Conservation (phyloP, 176 grass and related monocot species). For the Carex pumila region DNA sequence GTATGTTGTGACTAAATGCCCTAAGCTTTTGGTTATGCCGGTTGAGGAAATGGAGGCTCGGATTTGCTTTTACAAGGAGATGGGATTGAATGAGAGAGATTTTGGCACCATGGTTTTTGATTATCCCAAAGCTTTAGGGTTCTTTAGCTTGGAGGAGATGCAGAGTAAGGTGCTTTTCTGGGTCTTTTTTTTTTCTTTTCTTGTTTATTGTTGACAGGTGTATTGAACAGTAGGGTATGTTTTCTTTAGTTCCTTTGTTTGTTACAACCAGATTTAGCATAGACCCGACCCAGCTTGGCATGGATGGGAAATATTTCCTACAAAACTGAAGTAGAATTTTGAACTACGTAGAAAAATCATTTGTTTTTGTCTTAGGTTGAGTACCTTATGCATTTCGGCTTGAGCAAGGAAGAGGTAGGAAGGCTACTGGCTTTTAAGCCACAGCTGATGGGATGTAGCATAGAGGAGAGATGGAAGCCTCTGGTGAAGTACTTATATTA, state of each 20-base stretch:
- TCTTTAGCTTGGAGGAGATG: constrained; percentile 83
- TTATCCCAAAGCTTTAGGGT: constrained; percentile 82
- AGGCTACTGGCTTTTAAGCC: constrained; percentile 79
- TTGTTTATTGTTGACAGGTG: background rate
- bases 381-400: constrained; percentile 79
- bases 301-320: too few relatives aligned
- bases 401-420: constrained; percentile 55
- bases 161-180: constrained; percentile 82
- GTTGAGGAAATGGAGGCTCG: constrained; percentile 53
- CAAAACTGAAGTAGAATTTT: background rate
- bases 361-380: constrained; percentile 45
- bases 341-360: background rate
- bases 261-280: background rate
- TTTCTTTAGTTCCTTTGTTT: constrained; percentile 1
- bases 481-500: constrained; percentile 85
- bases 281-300: background rate
- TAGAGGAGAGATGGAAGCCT: constrained; percentile 92
- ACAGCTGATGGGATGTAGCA: constrained; percentile 86
- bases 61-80: constrained; percentile 68
- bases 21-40: constrained; percentile 46
- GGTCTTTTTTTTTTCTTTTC: constrained; percentile 21
- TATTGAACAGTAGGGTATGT: background rate
- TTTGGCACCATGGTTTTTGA: constrained; percentile 92
- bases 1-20: constrained; percentile 61
- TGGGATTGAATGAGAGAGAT: constrained; percentile 80